Evolutionary conservation across 805 yeast genomes (phyloP).

Genomic region (Brettanomyces nanus): DNA sequence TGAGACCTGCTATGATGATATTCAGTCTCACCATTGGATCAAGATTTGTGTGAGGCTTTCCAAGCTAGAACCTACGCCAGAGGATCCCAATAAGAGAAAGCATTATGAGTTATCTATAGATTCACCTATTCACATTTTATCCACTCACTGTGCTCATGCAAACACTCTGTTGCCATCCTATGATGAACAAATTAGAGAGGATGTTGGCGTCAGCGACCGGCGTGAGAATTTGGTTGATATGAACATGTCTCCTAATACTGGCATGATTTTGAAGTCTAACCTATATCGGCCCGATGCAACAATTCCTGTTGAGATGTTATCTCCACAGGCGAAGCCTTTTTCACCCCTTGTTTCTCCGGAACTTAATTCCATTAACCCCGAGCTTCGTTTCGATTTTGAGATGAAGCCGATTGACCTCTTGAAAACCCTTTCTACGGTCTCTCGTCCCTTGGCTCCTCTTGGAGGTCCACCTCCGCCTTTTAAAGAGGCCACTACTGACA

Average conservation of each 20-base stretch:
- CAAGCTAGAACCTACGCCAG: slow-evolving; percentile 44
- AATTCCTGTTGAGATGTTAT: slow-evolving; percentile 37
- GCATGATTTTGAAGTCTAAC: slow-evolving; percentile 32
- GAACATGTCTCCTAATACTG: slow-evolving; percentile 19
- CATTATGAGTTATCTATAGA: slow-evolving; percentile 94
- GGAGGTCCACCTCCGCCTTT: slow-evolving; percentile 32
- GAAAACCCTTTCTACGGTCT: slow-evolving; percentile 29
- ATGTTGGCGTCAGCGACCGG: slow-evolving; percentile 4
- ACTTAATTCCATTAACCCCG: slow-evolving; percentile 22
- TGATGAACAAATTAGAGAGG: slow-evolving; percentile 22
- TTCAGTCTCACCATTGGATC: slow-evolving; percentile 93
- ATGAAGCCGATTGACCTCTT: slow-evolving; percentile 11
- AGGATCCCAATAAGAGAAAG: slow-evolving; percentile 50
- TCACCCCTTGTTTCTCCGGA: slow-evolving; percentile 35
- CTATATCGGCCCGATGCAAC: slow-evolving; percentile 45
- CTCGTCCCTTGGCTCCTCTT: slow-evolving; percentile 53
- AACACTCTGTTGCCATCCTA: slow-evolving; percentile 74
- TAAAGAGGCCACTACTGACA: slow-evolving; percentile 15
- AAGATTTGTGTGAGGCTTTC: slow-evolving; percentile 81
- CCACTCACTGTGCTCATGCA: slow-evolving; percentile 72
- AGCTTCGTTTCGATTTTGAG: slow-evolving; percentile 13
- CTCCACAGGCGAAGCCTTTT: slow-evolving; percentile 60
- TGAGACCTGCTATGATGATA: slow-evolving; percentile 70
- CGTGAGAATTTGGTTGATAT: slow-evolving; percentile 14
- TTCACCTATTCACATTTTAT: slow-evolving; percentile 81